phyloP scores from a whole-genome alignment of 768 basidiomycete species.

The Daedalea quercina region DNA sequence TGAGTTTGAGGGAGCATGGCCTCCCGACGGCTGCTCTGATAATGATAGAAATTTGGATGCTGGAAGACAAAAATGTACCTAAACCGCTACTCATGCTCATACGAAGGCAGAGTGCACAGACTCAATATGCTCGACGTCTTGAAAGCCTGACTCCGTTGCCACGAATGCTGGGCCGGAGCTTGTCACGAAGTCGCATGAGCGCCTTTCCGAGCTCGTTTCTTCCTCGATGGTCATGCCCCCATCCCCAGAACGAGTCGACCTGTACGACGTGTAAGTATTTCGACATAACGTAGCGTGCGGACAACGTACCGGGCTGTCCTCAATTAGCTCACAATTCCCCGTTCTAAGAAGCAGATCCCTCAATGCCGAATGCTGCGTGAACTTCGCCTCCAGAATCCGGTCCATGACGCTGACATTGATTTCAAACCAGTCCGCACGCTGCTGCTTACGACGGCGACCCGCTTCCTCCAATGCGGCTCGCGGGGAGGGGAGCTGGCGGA shows the following conservation, averaged over 20 bases:
- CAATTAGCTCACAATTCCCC: slow-evolving; percentile 35
- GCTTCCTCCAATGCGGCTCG: slow-evolving; percentile 9
- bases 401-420: slow-evolving; percentile 33
- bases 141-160: too few species aligned
- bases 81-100: too few species aligned
- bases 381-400: slow-evolving; percentile 59
- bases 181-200: slow-evolving; percentile 48
- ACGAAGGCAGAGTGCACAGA: too few species aligned
- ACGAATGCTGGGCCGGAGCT: too few species aligned
- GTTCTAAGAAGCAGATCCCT: slow-evolving; percentile 49
- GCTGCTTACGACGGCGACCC: neutral
- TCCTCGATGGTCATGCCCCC: slow-evolving; percentile 41
- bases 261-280: too few species aligned
- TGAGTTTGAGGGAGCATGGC: too few species aligned
- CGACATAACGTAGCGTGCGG: too few species aligned
- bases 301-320: neutral
- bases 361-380: slow-evolving; percentile 61
- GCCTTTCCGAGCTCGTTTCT: slow-evolving; percentile 59
- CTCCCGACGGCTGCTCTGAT: too few species aligned
- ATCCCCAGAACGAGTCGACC: slow-evolving; percentile 62
- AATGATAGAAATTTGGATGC: too few species aligned
- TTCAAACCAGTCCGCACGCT: slow-evolving; percentile 6
- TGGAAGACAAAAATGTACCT: too few species aligned
- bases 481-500: slow-evolving; percentile 1
- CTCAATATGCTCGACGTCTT: too few species aligned